phyloP scores from a whole-genome alignment of 768 basidiomycete species.

The Lanmaoa pseudosensibilis region DNA sequence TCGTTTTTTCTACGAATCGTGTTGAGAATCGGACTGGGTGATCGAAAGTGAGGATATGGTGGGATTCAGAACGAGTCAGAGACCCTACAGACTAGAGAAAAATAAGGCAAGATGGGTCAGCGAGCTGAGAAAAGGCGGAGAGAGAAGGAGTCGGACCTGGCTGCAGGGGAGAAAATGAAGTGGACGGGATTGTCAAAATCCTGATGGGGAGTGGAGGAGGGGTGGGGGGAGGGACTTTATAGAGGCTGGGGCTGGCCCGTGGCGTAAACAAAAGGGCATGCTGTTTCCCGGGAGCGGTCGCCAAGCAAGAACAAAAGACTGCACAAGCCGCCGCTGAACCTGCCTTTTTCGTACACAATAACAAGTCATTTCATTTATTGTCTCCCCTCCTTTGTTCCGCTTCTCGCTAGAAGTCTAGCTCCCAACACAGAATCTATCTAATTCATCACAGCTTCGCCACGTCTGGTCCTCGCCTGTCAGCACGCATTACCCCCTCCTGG shows the following conservation, averaged over 20 bases:
- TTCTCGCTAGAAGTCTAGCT: slow-evolving; percentile 14
- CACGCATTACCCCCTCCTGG: slow-evolving; percentile 79
- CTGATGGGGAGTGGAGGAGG: slow-evolving; percentile 17
- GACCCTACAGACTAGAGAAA: slow-evolving; percentile 30
- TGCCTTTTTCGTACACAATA: slow-evolving; percentile 36
- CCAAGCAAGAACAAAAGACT: slow-evolving; percentile 37
- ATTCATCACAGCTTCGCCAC: slow-evolving; percentile 22
- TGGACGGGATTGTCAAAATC: slow-evolving; percentile 39
- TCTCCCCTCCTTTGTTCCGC: slow-evolving; percentile 20
- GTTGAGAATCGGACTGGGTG: slow-evolving; percentile 29
- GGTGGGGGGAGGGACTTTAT: slow-evolving; percentile 24
- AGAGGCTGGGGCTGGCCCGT: slow-evolving; percentile 12
- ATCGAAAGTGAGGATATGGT: slow-evolving; percentile 16
- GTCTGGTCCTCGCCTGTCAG: slow-evolving; percentile 48
- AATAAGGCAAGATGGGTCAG: slow-evolving; percentile 5
- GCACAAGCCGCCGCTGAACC: slow-evolving; percentile 1
- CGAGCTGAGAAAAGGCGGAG: background rate
- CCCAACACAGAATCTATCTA: slow-evolving; percentile 13
- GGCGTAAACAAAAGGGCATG: slow-evolving; percentile 12
- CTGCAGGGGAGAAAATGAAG: slow-evolving; percentile 21
- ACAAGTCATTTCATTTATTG: slow-evolving; percentile 20
- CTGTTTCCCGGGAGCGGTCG: slow-evolving; percentile 22
- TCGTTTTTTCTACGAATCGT: slow-evolving; percentile 5
- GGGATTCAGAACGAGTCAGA: slow-evolving; percentile 1
- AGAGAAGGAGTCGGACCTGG: slow-evolving; percentile 25